phyloP scores from a whole-genome alignment of 495 filamentous ascomycete genomes.

The Aspergillus affinis region DNA sequence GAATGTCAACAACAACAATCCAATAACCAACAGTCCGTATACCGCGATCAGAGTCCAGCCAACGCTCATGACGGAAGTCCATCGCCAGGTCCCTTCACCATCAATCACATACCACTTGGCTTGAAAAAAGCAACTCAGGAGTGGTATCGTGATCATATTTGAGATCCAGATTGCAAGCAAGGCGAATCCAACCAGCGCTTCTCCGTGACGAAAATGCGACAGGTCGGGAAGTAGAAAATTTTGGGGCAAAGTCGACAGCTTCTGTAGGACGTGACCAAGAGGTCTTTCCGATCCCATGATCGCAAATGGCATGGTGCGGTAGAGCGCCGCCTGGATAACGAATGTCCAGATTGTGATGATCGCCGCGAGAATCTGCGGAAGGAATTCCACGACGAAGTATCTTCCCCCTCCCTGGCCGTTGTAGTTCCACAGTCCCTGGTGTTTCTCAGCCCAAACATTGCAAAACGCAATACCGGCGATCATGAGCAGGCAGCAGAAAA shows the following conservation, averaged over 20 bases:
- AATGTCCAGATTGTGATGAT: slow-evolving; percentile 74
- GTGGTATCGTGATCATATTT: slow-evolving; percentile 60
- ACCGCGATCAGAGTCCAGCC: slow-evolving; percentile 76
- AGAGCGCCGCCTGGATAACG: slow-evolving; percentile 70
- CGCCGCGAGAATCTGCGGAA: slow-evolving; percentile 75
- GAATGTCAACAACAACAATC: slow-evolving; percentile 52
- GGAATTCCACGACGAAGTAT: slow-evolving; percentile 85
- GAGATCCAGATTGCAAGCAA: slow-evolving; percentile 61
- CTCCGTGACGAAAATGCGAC: slow-evolving; percentile 55
- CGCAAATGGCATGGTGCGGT: slow-evolving; percentile 74
- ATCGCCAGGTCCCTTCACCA: slow-evolving; percentile 60
- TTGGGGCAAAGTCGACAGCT: slow-evolving; percentile 41
- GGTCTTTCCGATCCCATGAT: slow-evolving; percentile 61
- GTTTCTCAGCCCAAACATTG: slow-evolving; percentile 66
- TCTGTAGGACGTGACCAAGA: slow-evolving; percentile 38
- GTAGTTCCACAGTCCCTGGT: slow-evolving; percentile 67
- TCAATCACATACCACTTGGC: slow-evolving; percentile 48
- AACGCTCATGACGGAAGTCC: slow-evolving; percentile 72
- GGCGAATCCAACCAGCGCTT: slow-evolving; percentile 53
- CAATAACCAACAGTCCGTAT: slow-evolving; percentile 65
- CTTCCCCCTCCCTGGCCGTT: slow-evolving; percentile 59
- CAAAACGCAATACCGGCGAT: slow-evolving; percentile 68
- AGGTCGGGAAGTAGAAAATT: slow-evolving; percentile 61
- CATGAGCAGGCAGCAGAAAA: slow-evolving; percentile 66
- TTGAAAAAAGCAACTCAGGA: slow-evolving; percentile 65